Conservation (phyloP, 129 eudicot genomes). For the Tagetes erecta region DNA sequence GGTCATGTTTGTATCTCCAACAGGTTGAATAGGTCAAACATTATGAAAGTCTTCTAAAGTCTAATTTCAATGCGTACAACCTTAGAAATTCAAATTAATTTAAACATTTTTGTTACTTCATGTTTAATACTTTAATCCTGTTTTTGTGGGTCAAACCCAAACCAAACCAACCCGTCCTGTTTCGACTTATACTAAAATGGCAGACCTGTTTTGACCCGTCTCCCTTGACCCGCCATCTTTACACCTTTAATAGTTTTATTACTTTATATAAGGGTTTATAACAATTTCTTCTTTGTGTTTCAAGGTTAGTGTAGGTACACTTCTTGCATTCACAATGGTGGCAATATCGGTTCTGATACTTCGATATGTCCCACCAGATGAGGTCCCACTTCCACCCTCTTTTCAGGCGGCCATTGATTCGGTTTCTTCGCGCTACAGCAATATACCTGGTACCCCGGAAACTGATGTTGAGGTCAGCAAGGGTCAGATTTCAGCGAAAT, state of each 20-base stretch:
- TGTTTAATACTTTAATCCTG: not conserved
- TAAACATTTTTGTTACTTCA: not conserved
- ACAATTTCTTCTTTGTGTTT: constrained; percentile 26
- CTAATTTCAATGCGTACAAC: not conserved
- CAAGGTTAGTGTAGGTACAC: constrained; percentile 99
- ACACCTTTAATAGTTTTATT: not conserved
- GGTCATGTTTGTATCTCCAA: not conserved
- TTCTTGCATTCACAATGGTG: constrained; percentile 97
- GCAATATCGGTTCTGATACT: constrained; percentile 82
- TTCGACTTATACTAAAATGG: not conserved
- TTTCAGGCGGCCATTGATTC: constrained; percentile 81
- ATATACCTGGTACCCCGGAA: constrained; percentile 24
- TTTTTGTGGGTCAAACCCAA: not conserved
- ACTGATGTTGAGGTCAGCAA: constrained; percentile 41
- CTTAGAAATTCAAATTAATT: not conserved
- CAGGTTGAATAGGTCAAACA: not conserved
- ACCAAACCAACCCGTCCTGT: not conserved
- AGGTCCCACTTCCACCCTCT: constrained; percentile 93
- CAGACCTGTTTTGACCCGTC: not conserved
- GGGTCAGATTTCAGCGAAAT: constrained; percentile 29
- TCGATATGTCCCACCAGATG: constrained; percentile 94
- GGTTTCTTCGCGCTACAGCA: constrained; percentile 56
- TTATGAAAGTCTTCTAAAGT: not conserved
- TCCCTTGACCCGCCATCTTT: not conserved
- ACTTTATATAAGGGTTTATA: not conserved